A percentile compares a stretch with the other conserved stretches of the same genome.
These are phyloP conservation scores for Fragaria vesca DNA, from an alignment of 306 rosid genomes.

Conservation along the genomic window DNA sequence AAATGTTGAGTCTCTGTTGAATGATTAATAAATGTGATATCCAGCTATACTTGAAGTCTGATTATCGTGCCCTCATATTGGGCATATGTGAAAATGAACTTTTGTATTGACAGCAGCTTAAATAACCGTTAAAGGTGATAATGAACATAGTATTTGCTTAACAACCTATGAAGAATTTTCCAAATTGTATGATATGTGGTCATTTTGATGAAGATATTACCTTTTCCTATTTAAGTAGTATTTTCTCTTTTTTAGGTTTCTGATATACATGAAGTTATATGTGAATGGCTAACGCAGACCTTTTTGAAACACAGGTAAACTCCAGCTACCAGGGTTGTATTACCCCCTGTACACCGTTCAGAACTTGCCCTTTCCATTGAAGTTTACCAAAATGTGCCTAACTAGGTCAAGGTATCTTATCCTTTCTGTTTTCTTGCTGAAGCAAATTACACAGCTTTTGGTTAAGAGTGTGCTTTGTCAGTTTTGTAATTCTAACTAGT, in stretches of 20 bases:
- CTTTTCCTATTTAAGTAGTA: neutral
- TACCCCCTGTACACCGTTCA: neutral
- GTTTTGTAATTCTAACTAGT: neutral
- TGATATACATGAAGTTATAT: neutral
- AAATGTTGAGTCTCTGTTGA: no score
- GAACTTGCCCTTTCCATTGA: neutral
- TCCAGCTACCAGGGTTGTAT: conserved; percentile 12
- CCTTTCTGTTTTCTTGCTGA: neutral
- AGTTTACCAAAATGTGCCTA: no score
- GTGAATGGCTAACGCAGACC: no score
- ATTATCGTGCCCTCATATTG: no score
- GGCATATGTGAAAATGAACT: no score
- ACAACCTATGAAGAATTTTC: neutral
- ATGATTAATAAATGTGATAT: no score
- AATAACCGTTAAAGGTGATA: no score
- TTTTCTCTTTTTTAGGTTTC: no score
- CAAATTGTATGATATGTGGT: neutral
- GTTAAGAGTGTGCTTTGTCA: neutral
- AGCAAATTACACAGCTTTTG: neutral
- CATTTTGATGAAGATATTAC: neutral
- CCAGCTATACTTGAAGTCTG: no score
- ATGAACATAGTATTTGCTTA: neutral
- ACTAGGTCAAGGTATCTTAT: no score
- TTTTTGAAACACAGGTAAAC: no score
- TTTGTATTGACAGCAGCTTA: no score